Base-by-base conservation (phyloP, 352 stramenopile genomes). In the Blastocystis sp. region DNA sequence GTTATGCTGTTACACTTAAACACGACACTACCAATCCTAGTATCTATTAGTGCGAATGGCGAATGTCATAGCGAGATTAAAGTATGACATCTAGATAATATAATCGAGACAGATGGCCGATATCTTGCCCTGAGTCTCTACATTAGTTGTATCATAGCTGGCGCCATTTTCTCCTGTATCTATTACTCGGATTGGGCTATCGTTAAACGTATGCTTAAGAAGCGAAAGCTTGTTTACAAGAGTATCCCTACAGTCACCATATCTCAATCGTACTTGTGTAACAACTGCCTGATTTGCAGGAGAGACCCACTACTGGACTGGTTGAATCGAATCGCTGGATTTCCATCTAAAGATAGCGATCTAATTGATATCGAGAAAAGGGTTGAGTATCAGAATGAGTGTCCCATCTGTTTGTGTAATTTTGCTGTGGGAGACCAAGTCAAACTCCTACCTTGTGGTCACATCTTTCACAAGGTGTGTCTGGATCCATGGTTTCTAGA, bases 401-500 rank as follows among this genome's bases (percentile, higher is more conserved):
- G 73, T 47, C 20, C 53, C 26, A 69, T 85, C 0, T 85, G 73
- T 85, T 37, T 85, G 1, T 11, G 45, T 16, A 37, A 64, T 8
- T 53, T 85, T 24, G 8, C n/a, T 1, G 26, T 66, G 37, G 53
- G 53, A 7, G 73, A 85, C 34, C 5, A 20, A 20, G 73, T 85
- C 20, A 85, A 85, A 55, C 53, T 30, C 24, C 50, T 85, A 1
- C 73, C 73, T 16, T 85, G 73, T 39, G 55, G 55, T 2, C 73
- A 85, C 16, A 24, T 85, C 4, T 85, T 85, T 18, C 73, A 85
- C 50, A 54, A 43, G 53, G 26, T 0, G 18, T 85, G 73, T 65
- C 16, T 85, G 18, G 73, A 85, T 45, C 73, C 73, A 16, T 85
- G 73, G 73, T 65, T 66, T 37, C n/a, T 68, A 16, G 47, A 85